Percentiles rank a stretch among this genome's conserved stretches.
Evolutionary conservation across 176 grass and related monocot genomes (phyloP).

Genomic region (Ananas comosus): DNA sequence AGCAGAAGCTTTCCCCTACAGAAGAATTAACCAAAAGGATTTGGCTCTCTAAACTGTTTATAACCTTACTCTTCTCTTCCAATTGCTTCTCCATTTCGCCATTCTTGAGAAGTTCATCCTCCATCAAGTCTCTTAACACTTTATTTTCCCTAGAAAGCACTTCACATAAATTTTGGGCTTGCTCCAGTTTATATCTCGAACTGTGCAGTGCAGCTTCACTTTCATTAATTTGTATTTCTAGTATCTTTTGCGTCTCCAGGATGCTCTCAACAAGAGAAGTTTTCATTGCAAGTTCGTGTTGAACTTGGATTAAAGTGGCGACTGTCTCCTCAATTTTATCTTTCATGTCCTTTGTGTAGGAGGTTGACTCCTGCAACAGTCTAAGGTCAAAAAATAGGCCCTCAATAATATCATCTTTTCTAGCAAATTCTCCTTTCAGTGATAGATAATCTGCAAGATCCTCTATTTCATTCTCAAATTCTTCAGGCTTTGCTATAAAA

Average conservation of each 20-base stretch:
- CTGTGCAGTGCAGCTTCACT: conserved; percentile 25
- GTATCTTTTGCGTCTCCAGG: conserved; percentile 33
- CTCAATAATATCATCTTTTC: conserved; percentile 60
- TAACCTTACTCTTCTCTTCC: conserved; percentile 55
- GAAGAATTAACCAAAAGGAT: conserved; percentile 52
- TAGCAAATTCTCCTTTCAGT: conserved; percentile 49
- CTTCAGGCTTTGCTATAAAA: background rate
- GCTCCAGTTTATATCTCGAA: conserved; percentile 60
- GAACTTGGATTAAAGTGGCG: conserved; percentile 32
- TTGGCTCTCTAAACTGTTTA: conserved; percentile 58
- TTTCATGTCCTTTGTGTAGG: conserved; percentile 48
- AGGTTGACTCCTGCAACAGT: conserved; percentile 71
- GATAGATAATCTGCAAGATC: conserved; percentile 27
- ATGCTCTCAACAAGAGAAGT: conserved; percentile 37
- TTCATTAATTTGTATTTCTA: conserved; percentile 51
- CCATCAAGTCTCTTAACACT: conserved; percentile 44
- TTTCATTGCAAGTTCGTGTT: conserved; percentile 54
- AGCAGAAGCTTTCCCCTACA: conserved; percentile 29
- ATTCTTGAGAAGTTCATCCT: conserved; percentile 45
- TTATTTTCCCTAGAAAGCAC: conserved; percentile 50
- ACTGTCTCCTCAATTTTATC: conserved; percentile 42
- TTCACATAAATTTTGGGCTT: conserved; percentile 33
- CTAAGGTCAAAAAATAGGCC: conserved; percentile 74
- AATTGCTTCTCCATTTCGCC: conserved; percentile 36
- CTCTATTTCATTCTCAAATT: conserved; percentile 11